Evolutionary conservation across 129 eudicot genomes (phyloP).

Genomic region (Helianthus annuus): DNA sequence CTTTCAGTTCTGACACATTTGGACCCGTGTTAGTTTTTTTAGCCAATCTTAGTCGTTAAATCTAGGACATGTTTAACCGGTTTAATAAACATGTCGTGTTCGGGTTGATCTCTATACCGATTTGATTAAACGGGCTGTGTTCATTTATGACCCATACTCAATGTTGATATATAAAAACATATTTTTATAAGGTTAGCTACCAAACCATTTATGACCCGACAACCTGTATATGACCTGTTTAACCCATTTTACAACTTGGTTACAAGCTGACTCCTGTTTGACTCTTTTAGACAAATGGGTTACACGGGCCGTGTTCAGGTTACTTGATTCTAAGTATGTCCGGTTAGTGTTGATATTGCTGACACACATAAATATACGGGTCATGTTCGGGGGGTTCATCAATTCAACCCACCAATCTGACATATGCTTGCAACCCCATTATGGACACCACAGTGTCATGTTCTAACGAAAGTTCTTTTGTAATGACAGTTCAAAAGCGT

Average conservation of each 20-base stretch:
- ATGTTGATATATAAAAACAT: neutral
- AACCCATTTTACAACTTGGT: neutral
- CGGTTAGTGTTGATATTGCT: too few species aligned
- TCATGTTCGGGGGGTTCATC: neutral
- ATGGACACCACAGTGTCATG: neutral
- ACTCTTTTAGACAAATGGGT: neutral
- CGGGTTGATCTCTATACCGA: too few species aligned
- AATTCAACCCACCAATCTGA: neutral
- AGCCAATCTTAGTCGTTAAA: too few species aligned
- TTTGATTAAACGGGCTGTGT: neutral
- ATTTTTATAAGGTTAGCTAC: neutral
- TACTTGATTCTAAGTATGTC: neutral
- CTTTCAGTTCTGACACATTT: too few species aligned
- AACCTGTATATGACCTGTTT: neutral
- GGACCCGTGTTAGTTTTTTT: too few species aligned
- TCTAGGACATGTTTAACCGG: too few species aligned
- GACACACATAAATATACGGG: neutral
- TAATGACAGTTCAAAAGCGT: conserved; percentile 75
- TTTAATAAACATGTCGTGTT: too few species aligned
- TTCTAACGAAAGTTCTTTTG: conserved; percentile 17
- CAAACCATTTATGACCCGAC: neutral
- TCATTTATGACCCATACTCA: neutral
- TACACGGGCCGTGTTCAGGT: neutral
- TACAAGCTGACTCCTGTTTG: neutral
- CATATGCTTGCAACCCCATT: neutral